Evolutionary conservation across 2,329 filamentous ascomycete species (phyloP), one percentile per base, ranked within the genome.

Genomic region (Fusarium coffeatum): DNA sequence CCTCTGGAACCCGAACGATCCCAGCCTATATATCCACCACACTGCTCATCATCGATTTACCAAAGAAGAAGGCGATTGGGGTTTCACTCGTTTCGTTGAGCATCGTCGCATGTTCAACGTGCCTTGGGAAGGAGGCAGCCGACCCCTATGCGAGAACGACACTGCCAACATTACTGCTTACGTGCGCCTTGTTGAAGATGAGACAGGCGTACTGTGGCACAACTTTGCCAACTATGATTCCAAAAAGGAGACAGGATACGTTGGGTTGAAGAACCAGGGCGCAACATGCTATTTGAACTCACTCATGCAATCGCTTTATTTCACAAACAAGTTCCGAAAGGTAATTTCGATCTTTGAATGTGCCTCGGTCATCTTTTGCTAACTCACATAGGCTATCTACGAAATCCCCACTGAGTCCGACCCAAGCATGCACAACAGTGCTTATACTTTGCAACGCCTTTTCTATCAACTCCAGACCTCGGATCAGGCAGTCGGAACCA

Each of bases 161-260:
- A 82, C 84, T 10, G 92, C 90, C 75, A 93, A 93, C 76, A 90
- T 97, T 76, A 96, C 93, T 1, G 93, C 93, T 58, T 97, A 93
- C 74, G 87, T 97, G 48, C 88, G 93, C 55, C 85, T 96, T 51
- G 89, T 96, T 50, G 92, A 96, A 76, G 93, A 97, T 75, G 93
- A 94, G 68, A 97, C 93, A 2, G 93, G 93, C 57, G 93, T 96
- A 7, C 79, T 97, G 62, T 97, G 93, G 93, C 93, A 97, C 82
- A 96, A 93, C 81, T 95, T 97, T 79, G 86, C 89, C 78, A 94
- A 95, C 82, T 99, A 99, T 79, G 94, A 99, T 78, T 98, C 96
- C n/a, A 99, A 98, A 83, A 97, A 96, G 79, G 94, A 98, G 82
- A 99, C 96, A 0, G 96, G 96, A 60, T 98, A 94, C 83, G 96